phyloP scores from a whole-genome alignment of 768 basidiomycete genomes.

The Boletus bicolor region DNA sequence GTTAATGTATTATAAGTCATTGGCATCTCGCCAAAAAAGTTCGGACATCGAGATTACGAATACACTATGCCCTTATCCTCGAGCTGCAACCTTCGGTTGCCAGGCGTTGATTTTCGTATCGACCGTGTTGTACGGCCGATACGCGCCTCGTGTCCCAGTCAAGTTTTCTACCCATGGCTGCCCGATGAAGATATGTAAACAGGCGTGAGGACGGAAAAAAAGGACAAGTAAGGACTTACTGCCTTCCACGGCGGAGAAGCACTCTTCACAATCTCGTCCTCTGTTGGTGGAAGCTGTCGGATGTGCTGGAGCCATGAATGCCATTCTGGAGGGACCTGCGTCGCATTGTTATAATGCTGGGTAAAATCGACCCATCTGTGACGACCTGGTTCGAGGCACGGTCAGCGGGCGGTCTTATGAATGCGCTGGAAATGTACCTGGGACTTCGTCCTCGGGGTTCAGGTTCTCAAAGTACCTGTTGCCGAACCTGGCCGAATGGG shows the following conservation, averaged over 20 bases:
- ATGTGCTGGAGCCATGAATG: slow-evolving; percentile 95
- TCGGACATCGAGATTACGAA: background rate
- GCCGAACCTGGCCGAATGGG: slow-evolving; percentile 63
- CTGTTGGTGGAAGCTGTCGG: slow-evolving; percentile 73
- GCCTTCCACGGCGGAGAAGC: slow-evolving; percentile 77
- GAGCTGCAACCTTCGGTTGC: slow-evolving; percentile 67
- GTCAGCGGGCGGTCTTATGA: background rate
- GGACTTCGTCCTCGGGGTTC: slow-evolving; percentile 82
- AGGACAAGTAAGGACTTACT: slow-evolving; percentile 46
- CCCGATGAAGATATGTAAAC: slow-evolving; percentile 1
- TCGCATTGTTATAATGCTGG: slow-evolving; percentile 89
- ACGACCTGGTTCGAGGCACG: slow-evolving; percentile 54
- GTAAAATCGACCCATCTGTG: slow-evolving; percentile 96
- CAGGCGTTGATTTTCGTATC: slow-evolving; percentile 80
- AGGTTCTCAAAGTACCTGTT: slow-evolving; percentile 94
- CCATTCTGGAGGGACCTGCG: slow-evolving; percentile 95
- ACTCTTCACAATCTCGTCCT: slow-evolving; percentile 70
- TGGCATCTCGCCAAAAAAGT: too few relatives aligned
- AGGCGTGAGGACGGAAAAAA: background rate
- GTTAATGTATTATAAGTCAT: too few relatives aligned
- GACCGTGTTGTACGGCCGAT: slow-evolving; percentile 83
- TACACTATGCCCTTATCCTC: slow-evolving; percentile 31
- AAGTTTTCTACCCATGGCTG: slow-evolving; percentile 86
- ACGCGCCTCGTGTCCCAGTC: slow-evolving; percentile 91
- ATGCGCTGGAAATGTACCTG: slow-evolving; percentile 50